phyloP scores from a whole-genome alignment of 2,329 filamentous ascomycete species.

The Cylindrodendrum hubeiense region DNA sequence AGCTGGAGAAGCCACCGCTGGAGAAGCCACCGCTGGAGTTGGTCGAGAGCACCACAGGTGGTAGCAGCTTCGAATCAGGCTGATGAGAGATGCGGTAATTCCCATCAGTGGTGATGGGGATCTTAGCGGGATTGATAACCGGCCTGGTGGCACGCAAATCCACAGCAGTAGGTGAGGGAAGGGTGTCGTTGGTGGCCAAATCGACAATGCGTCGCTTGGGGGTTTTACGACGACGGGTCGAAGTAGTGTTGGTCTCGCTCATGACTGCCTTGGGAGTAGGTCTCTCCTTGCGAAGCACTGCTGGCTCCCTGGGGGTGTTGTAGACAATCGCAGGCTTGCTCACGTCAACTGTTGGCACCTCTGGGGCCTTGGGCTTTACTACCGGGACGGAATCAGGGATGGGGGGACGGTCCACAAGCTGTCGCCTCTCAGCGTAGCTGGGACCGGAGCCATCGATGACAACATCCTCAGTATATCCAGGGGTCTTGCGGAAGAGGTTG shows the following conservation, averaged over 20 bases:
- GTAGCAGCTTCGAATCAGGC: conserved; percentile 52
- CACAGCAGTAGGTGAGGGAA: conserved; percentile 44
- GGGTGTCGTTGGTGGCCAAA: conserved; percentile 66
- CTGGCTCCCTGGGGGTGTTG: conserved; percentile 61
- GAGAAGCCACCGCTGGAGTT: conserved; percentile 47
- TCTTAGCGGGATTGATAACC: conserved; percentile 32
- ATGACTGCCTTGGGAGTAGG: conserved; percentile 64
- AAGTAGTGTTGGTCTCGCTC: conserved; percentile 69
- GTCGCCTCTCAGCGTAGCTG: conserved; percentile 86
- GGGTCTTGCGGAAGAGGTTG: conserved; percentile 92
- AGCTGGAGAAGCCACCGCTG: conserved; percentile 41
- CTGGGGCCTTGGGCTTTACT: conserved; percentile 75
- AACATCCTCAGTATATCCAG: conserved; percentile 91
- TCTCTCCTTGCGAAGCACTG: conserved; percentile 71
- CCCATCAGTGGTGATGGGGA: conserved; percentile 41
- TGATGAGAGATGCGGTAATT: conserved; percentile 62
- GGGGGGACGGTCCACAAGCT: conserved; percentile 83
- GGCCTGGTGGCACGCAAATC: conserved; percentile 41
- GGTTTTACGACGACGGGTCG: conserved; percentile 70
- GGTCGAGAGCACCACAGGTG: conserved; percentile 48
- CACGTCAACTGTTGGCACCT: conserved; percentile 73
- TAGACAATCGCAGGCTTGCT: conserved; percentile 75
- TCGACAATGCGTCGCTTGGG: conserved; percentile 75
- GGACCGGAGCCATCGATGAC: conserved; percentile 88
- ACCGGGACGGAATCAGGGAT: conserved; percentile 83